phyloP scores from a whole-genome alignment of 208 protist genomes.

The Herpetomonas tarakana region DNA sequence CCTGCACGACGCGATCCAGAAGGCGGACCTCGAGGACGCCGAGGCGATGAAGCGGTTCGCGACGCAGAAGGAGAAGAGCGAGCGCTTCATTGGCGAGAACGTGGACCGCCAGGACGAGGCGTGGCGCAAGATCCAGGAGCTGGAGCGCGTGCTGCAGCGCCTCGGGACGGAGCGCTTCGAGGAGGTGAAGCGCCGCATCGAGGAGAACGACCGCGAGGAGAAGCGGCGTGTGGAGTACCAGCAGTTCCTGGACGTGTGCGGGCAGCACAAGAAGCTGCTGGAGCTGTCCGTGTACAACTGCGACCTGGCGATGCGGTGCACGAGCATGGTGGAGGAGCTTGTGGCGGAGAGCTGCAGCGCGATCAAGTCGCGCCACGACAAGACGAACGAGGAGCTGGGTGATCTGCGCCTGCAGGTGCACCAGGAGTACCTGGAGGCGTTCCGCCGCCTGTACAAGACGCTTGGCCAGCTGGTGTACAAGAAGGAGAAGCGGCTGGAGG shows the following conservation, averaged over 20 bases:
- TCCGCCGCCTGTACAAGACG: conserved; percentile 75
- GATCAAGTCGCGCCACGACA: conserved; percentile 68
- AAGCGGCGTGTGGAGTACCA: conserved; percentile 73
- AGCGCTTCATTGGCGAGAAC: conserved; percentile 57
- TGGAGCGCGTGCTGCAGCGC: conserved; percentile 62
- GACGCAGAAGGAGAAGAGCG: conserved; percentile 59
- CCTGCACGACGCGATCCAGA: too few species aligned
- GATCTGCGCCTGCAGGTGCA: conserved; percentile 62
- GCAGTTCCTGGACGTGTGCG: conserved; percentile 70
- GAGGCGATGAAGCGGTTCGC: conserved; percentile 64
- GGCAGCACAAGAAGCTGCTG: too few species aligned
- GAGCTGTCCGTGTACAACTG: too few species aligned
- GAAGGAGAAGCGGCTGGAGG: too few species aligned
- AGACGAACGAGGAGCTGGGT: conserved; percentile 51
- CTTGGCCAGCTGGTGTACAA: conserved; percentile 68
- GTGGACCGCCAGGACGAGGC: conserved; percentile 62
- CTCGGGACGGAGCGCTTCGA: conserved; percentile 73
- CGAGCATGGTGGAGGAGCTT: conserved; percentile 66
- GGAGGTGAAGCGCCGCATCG: conserved; percentile 75
- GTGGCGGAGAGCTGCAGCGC: conserved; percentile 72
- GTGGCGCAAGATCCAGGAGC: conserved; percentile 74
- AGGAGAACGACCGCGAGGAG: conserved; percentile 77
- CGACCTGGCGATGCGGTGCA: too few species aligned
- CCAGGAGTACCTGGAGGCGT: conserved; percentile 67
- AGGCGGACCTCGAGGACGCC: too few species aligned